phyloP scores from a whole-genome alignment of 2,329 filamentous ascomycete species.

The Microdochium bolleyi region DNA sequence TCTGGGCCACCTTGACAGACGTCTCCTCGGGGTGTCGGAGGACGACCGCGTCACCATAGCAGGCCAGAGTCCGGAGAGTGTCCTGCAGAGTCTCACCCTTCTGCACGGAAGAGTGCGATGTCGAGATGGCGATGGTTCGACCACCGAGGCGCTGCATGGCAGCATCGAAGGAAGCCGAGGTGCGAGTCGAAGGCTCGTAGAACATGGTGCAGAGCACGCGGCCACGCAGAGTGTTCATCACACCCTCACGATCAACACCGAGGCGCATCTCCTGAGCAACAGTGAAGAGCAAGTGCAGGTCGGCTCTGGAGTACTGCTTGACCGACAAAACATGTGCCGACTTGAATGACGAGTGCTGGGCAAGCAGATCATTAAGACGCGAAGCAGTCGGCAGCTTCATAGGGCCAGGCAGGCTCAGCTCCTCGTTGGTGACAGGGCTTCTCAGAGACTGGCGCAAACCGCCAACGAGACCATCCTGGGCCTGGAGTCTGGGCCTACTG shows the following conservation, averaged over 20 bases:
- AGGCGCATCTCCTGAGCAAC: slow-evolving; percentile 97
- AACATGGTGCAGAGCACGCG: slow-evolving; percentile 88
- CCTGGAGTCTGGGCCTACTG: slow-evolving; percentile 21
- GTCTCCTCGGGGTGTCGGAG: slow-evolving; percentile 82
- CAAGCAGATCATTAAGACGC: slow-evolving; percentile 64
- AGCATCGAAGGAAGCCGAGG: slow-evolving; percentile 91
- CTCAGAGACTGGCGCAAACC: slow-evolving; percentile 13
- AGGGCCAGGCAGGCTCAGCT: slow-evolving; percentile 37
- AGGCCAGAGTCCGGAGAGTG: slow-evolving; percentile 85
- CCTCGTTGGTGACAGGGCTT: slow-evolving; percentile 25
- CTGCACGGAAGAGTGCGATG: slow-evolving; percentile 77
- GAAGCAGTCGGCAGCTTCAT: slow-evolving; percentile 45
- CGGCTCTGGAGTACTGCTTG: slow-evolving; percentile 77
- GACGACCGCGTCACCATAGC: slow-evolving; percentile 93
- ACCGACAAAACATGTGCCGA: slow-evolving; percentile 87
- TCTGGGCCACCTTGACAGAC: slow-evolving; percentile 74
- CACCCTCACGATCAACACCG: slow-evolving; percentile 85
- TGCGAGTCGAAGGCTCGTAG: slow-evolving; percentile 95
- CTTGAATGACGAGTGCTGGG: slow-evolving; percentile 75
- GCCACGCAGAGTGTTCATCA: slow-evolving; percentile 78
- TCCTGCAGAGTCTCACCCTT: slow-evolving; percentile 95
- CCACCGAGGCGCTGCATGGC: slow-evolving; percentile 98
- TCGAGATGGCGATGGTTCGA: slow-evolving; percentile 73
- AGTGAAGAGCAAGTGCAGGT: slow-evolving; percentile 90
- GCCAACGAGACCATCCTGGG: slow-evolving; percentile 24